phyloP scores from a whole-genome alignment of 1,284 basidiomycete species.

The Mycosarcoma mackinlayi region DNA sequence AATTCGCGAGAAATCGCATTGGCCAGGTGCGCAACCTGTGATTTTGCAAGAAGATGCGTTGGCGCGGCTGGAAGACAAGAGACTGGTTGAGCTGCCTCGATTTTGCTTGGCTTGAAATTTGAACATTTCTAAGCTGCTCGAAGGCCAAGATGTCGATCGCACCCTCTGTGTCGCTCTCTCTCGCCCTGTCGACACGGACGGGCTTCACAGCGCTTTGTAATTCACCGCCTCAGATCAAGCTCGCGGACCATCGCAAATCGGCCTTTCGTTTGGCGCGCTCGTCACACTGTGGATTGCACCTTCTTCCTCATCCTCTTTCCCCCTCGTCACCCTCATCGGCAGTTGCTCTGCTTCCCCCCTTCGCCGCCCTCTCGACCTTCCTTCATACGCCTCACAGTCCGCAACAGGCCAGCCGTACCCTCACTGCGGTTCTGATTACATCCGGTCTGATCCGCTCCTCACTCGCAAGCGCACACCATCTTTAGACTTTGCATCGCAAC shows the following conservation, averaged over 20 bases:
- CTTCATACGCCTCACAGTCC: slow-evolving; percentile 20
- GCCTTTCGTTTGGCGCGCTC: slow-evolving; percentile 25
- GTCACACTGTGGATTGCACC: background rate
- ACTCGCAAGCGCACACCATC: too few relatives aligned
- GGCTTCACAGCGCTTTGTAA: too few relatives aligned
- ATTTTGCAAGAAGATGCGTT: too few relatives aligned
- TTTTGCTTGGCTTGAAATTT: slow-evolving; percentile 6
- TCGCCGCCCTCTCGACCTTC: slow-evolving; percentile 11
- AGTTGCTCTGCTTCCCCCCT: slow-evolving; percentile 3
- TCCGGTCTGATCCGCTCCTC: too few relatives aligned
- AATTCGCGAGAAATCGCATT: slow-evolving; percentile 10
- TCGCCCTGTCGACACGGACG: slow-evolving; percentile 12
- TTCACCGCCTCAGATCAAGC: background rate
- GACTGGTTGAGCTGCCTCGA: slow-evolving; percentile 11
- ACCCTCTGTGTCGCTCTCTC: too few relatives aligned
- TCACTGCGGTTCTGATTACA: too few relatives aligned
- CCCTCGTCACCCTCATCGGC: slow-evolving; percentile 8
- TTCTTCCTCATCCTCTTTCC: slow-evolving; percentile 12
- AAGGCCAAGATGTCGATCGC: slow-evolving; percentile 15
- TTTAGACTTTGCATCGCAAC: background rate
- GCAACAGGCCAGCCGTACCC: slow-evolving; percentile 22
- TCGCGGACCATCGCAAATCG: slow-evolving; percentile 32
- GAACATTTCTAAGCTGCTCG: slow-evolving; percentile 2
- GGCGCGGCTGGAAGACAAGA: too few relatives aligned
- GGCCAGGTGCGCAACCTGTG: slow-evolving; percentile 30